Conservation (phyloP, 768 basidiomycete genomes). For the Trametes meyenii region DNA sequence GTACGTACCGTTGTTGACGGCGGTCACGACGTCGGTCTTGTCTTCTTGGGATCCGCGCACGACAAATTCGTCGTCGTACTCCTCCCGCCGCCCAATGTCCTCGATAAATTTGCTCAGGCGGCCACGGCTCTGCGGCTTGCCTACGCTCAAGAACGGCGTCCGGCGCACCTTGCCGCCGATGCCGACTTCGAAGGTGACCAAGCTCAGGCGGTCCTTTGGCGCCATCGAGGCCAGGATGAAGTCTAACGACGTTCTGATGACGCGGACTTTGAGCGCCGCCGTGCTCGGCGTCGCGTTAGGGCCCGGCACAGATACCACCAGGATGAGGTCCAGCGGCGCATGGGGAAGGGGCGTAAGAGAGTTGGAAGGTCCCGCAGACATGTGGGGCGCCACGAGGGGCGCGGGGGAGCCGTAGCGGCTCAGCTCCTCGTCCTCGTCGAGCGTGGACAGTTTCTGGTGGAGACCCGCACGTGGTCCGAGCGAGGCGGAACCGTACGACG, state of each 20-base stretch:
- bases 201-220: slow-evolving; percentile 76
- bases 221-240: slow-evolving; percentile 82
- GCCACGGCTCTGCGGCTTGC: slow-evolving; percentile 66
- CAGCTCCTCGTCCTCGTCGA: slow-evolving; percentile 74
- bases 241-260: slow-evolving; percentile 86
- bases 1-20: slow-evolving; percentile 85
- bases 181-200: slow-evolving; percentile 94
- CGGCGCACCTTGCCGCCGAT: slow-evolving; percentile 79
- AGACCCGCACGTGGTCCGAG: slow-evolving; percentile 22
- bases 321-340: slow-evolving; percentile 88
- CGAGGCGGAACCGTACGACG: slow-evolving; percentile 58
- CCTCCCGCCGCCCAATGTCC: slow-evolving; percentile 52
- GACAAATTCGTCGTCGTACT: slow-evolving; percentile 61
- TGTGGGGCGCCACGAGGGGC: slow-evolving; percentile 67
- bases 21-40: slow-evolving; percentile 96
- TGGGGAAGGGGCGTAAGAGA: slow-evolving; percentile 82
- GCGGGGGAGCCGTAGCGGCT: slow-evolving; percentile 52
- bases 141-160: slow-evolving; percentile 88
- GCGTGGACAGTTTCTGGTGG: slow-evolving; percentile 58
- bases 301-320: slow-evolving; percentile 87
- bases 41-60: slow-evolving; percentile 84
- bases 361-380: slow-evolving; percentile 75
- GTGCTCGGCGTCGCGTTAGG: slow-evolving; percentile 72
- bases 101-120: slow-evolving; percentile 81
- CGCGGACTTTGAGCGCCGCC: slow-evolving; percentile 82